Percentiles rank a stretch among this genome's conserved stretches.
phyloP scores from a whole-genome alignment of 345 rosid genomes.

The Gossypium rotundifolium region DNA sequence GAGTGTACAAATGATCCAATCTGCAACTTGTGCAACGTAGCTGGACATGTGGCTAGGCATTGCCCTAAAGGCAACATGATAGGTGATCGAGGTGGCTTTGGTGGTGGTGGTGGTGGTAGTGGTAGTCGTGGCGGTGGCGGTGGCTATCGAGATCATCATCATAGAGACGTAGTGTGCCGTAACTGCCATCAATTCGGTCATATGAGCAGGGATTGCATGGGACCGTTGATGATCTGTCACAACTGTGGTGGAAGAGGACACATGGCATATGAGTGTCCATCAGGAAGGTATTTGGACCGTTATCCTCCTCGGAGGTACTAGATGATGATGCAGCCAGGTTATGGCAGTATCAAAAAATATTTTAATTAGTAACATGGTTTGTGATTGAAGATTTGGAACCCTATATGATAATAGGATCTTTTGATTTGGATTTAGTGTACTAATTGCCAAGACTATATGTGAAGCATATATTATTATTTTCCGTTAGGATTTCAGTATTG shows the following conservation, averaged over 20 bases:
- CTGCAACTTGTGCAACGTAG: slow-evolving; percentile 71
- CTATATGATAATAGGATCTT: not conserved
- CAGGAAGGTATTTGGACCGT: slow-evolving; percentile 73
- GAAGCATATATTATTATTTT: not conserved
- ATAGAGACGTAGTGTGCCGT: slow-evolving; percentile 57
- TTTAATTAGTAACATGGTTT: not conserved
- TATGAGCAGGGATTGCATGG: slow-evolving; percentile 76
- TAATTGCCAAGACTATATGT: slow-evolving; percentile 1
- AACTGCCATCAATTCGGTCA: slow-evolving; percentile 79
- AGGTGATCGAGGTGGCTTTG: slow-evolving; percentile 42
- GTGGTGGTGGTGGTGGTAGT: slow-evolving; percentile 22
- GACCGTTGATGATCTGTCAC: slow-evolving; percentile 72
- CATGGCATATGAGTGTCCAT: slow-evolving; percentile 77
- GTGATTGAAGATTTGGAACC: slow-evolving; percentile 8
- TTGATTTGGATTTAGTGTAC: slow-evolving; percentile 6
- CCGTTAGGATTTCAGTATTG: not conserved
- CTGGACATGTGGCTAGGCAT: slow-evolving; percentile 79
- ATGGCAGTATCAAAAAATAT: not conserved
- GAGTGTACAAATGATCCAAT: slow-evolving; percentile 80
- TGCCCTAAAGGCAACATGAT: slow-evolving; percentile 59
- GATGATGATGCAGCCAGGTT: slow-evolving; percentile 27
- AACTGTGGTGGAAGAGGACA: slow-evolving; percentile 97
- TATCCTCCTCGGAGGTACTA: slow-evolving; percentile 66
- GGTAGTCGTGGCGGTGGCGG: slow-evolving; percentile 13
- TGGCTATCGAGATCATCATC: slow-evolving; percentile 51